Conservation (phyloP, 2,329 filamentous ascomycete genomes). For the Microcyclospora tardicrescens region DNA sequence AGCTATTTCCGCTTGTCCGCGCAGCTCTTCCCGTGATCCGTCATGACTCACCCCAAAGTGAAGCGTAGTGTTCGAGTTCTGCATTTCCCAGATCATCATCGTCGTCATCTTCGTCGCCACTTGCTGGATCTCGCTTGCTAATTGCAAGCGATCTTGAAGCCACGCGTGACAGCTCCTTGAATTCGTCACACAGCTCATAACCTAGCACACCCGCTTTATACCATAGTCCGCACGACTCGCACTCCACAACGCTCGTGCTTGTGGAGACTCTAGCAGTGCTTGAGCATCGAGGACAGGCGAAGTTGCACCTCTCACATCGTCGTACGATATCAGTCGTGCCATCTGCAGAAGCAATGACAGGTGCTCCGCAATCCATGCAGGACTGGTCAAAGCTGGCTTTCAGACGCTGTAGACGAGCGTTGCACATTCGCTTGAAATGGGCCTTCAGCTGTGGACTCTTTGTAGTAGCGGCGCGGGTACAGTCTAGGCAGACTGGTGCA, state of each 20-base stretch:
- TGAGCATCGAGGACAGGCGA: constrained; percentile 31
- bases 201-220: constrained; percentile 29
- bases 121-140: background rate
- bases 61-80: constrained; percentile 4
- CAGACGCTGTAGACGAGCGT: background rate
- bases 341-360: background rate
- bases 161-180: background rate
- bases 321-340: too few relatives aligned
- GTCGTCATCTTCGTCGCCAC: background rate
- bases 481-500: too few relatives aligned
- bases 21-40: too few relatives aligned
- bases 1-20: too few relatives aligned
- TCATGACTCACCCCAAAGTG: background rate
- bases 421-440: too few relatives aligned
- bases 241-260: constrained; percentile 13
- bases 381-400: background rate
- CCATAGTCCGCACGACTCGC: constrained; percentile 18
- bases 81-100: background rate
- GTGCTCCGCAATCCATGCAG: background rate
- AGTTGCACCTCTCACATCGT: constrained; percentile 28
- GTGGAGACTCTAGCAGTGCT: constrained; percentile 9
- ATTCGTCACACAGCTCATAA: constrained; percentile 18
- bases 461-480: too few relatives aligned
- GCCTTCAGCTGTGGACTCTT: too few relatives aligned
- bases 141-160: too few relatives aligned